Base-by-base conservation (phyloP, 179 eudicot species). In the Kewa caespitosa region DNA sequence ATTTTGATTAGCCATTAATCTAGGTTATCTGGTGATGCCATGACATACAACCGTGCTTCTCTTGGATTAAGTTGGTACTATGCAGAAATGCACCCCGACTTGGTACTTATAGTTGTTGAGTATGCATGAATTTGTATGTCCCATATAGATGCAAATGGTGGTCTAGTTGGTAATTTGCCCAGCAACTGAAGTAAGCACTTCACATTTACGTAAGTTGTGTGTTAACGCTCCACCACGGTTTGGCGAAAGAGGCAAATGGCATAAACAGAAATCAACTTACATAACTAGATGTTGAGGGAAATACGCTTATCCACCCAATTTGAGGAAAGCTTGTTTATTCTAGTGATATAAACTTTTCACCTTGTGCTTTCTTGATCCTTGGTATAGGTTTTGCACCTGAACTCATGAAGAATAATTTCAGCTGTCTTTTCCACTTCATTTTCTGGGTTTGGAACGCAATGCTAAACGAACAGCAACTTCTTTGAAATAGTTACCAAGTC, bases 61-160 rank as follows among this genome's bases (percentile, higher is more conserved):
- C 62, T 31, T 59, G 30, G 67, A 38, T 55, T 71, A 28, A 46
- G 33, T 70, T 32, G 38, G n/a, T n/a, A n/a, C n/a, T n/a, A n/a
- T n/a, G n/a, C n/a, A n/a, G n/a, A n/a, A n/a, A n/a, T 22, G 42
- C 17, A 3, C n/a, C 63, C 74, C 12, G 9, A 52, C 28, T 30
- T 27, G 38, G 17, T 30, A n/a, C n/a, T n/a, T n/a, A n/a, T n/a
- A n/a, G n/a, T n/a, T n/a, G n/a, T n/a, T n/a, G n/a, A n/a, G n/a
- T n/a, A n/a, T n/a, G n/a, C n/a, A n/a, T n/a, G n/a, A n/a, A n/a
- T n/a, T n/a, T n/a, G n/a, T n/a, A n/a, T n/a, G n/a, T n/a, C n/a
- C n/a, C n/a, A n/a, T n/a, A n/a, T n/a, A n/a, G n/a, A n/a, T n/a
- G n/a, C n/a, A n/a, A n/a, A n/a, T n/a, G n/a, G n/a, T n/a, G n/a